These are phyloP conservation scores for Marasmius fiardii DNA, from an alignment of 1,284 basidiomycete genomes.

Conservation along the genomic window DNA sequence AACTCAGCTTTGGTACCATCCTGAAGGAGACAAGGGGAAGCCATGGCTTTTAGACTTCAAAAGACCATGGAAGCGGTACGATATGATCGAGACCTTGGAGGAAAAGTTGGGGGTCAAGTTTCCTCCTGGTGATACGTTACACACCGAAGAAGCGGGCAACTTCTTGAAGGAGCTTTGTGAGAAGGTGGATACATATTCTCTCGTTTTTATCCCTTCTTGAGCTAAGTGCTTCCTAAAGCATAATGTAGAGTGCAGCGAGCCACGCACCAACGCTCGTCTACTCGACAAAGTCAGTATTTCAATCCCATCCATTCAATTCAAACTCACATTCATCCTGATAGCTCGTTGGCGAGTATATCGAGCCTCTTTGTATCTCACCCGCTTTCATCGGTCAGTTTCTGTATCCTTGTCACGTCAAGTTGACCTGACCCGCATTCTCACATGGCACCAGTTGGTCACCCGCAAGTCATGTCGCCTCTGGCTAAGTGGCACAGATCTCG, in stretches of 20 bases:
- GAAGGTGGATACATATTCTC: slow-evolving; percentile 53
- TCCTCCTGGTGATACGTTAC: slow-evolving; percentile 89
- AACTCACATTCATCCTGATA: slow-evolving; percentile 23
- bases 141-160: slow-evolving; percentile 86
- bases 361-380: slow-evolving; percentile 94
- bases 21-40: slow-evolving; percentile 86
- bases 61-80: slow-evolving; percentile 98
- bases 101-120: slow-evolving; percentile 92
- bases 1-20: slow-evolving; percentile 87
- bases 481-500: slow-evolving; percentile 95
- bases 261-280: slow-evolving; percentile 92
- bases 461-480: slow-evolving; percentile 98
- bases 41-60: slow-evolving; percentile 82
- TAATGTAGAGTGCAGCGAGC: slow-evolving; percentile 96
- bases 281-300: slow-evolving; percentile 75
- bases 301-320: background rate
- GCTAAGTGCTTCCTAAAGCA: slow-evolving; percentile 47
- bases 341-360: slow-evolving; percentile 98
- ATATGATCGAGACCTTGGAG: slow-evolving; percentile 97
- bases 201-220: background rate
- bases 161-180: slow-evolving; percentile 84
- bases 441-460: slow-evolving; percentile 88
- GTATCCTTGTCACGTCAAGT: background rate
- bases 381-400: slow-evolving; percentile 80
- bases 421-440: slow-evolving; percentile 1